These are phyloP conservation scores for Pelagophyceae sp. DNA, from an alignment of 352 stramenopile genomes.

Conservation along the genomic window DNA sequence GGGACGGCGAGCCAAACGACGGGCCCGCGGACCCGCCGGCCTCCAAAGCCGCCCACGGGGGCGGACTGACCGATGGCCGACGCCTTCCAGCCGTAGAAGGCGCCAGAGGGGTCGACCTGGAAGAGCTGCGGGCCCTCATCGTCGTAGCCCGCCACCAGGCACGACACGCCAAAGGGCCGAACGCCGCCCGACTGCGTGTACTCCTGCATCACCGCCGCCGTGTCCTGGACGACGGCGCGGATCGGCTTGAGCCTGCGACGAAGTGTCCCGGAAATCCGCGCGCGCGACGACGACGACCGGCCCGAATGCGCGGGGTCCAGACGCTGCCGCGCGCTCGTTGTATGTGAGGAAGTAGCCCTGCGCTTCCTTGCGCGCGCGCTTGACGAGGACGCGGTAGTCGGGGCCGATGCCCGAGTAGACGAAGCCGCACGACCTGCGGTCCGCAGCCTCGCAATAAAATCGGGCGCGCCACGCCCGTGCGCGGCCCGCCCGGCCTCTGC, in stretches of 20 bases:
- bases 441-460: no score
- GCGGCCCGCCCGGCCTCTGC: no score
- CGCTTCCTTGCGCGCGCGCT: slow-evolving; percentile 87
- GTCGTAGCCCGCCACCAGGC: slow-evolving; percentile 94
- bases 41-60: no score
- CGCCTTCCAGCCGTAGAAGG: slow-evolving; percentile 99
- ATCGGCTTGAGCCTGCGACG: slow-evolving; percentile 67
- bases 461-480: no score
- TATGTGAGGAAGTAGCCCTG: slow-evolving; percentile 91
- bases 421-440: slow-evolving; percentile 52
- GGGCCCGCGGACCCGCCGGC: slow-evolving; percentile 24
- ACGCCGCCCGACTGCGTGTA: slow-evolving; percentile 80
- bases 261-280: slow-evolving; percentile 39
- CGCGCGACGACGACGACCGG: no score
- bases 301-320: background rate
- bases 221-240: slow-evolving; percentile 86
- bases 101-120: slow-evolving; percentile 89
- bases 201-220: slow-evolving; percentile 97
- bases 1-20: background rate
- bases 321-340: no score
- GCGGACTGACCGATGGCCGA: slow-evolving; percentile 98
- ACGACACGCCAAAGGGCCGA: slow-evolving; percentile 93
- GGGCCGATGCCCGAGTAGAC: slow-evolving; percentile 94
- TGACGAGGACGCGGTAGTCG: slow-evolving; percentile 95
- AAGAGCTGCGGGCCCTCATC: slow-evolving; percentile 93